A percentile compares a stretch with the other conserved stretches of the same genome.
Evolutionary conservation across 2,329 filamentous ascomycete species (phyloP).

Genomic region (Ceratocystis destructans): DNA sequence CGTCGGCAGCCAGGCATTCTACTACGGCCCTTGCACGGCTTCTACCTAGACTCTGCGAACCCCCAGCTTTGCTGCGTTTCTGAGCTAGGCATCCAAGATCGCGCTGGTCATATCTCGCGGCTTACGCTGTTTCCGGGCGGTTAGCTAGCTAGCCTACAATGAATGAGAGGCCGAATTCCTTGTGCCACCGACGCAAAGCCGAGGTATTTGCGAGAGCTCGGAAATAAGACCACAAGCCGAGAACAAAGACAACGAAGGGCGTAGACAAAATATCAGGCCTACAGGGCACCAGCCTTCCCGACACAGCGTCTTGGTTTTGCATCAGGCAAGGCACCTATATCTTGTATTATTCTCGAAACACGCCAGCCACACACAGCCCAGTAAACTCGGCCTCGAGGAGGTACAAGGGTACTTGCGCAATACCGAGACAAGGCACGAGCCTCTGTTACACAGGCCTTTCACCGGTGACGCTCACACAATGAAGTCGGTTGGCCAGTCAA

Average conservation of each 20-base stretch:
- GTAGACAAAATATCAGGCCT: not conserved
- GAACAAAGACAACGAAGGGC: not conserved
- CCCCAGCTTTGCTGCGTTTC: not conserved
- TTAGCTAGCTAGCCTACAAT: not conserved
- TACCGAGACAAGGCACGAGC: not conserved
- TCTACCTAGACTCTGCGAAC: not conserved
- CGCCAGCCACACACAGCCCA: not conserved
- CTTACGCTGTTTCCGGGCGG: not conserved
- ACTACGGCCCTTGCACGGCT: not conserved
- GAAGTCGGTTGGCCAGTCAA: too few species aligned
- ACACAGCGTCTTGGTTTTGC: not conserved
- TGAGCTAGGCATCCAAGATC: not conserved
- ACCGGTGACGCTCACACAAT: too few species aligned
- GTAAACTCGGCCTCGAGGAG: not conserved
- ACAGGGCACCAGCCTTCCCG: not conserved
- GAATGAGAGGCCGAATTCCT: constrained; percentile 14
- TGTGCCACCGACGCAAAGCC: constrained; percentile 15
- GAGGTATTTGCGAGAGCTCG: constrained; percentile 15
- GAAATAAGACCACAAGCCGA: not conserved
- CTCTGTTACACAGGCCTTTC: not conserved
- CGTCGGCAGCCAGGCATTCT: not conserved
- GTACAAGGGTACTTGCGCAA: not conserved
- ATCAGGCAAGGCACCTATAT: not conserved
- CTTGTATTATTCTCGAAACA: not conserved
- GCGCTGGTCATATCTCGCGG: not conserved